These are phyloP conservation scores for Desmodesmus armatus DNA, from an alignment of 139 green algal genomes.

Conservation along the genomic window DNA sequence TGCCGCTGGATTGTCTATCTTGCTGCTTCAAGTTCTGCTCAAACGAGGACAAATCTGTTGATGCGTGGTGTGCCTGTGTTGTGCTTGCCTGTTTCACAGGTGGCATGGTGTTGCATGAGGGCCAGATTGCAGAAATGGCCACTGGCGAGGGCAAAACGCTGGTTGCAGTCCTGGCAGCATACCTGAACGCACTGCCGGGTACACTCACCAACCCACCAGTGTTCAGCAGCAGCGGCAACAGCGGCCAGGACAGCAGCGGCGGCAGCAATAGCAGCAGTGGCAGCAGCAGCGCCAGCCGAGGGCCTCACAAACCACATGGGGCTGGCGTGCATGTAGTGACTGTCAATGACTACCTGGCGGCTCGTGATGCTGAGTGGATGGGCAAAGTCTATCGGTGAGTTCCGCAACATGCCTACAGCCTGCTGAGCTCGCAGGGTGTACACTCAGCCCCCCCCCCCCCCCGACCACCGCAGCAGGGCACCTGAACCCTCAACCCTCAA, in stretches of 20 bases:
- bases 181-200: constrained; percentile 73
- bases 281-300: neutral
- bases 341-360: constrained; percentile 95
- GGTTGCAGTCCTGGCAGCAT: constrained; percentile 84
- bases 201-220: constrained; percentile 22
- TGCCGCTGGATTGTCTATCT: too few species aligned
- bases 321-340: constrained; percentile 90
- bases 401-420: too few species aligned
- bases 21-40: too few species aligned
- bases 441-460: too few species aligned
- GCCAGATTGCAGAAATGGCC: constrained; percentile 97
- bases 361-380: constrained; percentile 87
- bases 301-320: too few species aligned
- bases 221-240: constrained; percentile 5
- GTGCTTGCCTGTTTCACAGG: constrained; percentile 55
- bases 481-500: too few species aligned
- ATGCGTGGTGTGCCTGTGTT: neutral
- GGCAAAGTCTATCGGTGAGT: constrained; percentile 78
- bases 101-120: constrained; percentile 95
- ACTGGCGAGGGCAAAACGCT: constrained; percentile 99
- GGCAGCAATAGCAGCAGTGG: constrained; percentile 30
- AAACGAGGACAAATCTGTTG: neutral
- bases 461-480: too few species aligned
- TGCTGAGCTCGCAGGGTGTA: too few species aligned
- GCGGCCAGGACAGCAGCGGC: constrained; percentile 15